Evolutionary conservation across 768 basidiomycete genomes (phyloP), one percentile per base, ranked within the genome.

Genomic region (Scleroderma citrinum): DNA sequence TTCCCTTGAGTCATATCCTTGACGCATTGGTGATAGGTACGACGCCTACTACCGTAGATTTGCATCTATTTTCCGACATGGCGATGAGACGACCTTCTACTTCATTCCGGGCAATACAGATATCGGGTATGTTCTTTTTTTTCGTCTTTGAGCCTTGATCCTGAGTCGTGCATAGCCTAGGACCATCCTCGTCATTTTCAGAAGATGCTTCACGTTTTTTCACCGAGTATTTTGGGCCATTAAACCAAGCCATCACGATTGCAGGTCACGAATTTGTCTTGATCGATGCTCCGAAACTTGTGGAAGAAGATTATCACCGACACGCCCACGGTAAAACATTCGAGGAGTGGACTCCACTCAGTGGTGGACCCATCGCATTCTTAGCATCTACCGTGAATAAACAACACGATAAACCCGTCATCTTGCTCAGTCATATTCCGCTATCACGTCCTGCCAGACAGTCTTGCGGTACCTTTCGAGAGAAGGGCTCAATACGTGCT

Each of bases 371-470:
- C 7, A 69, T 87, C 16, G 75, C 81, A 16, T 86, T 86, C 57
- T 72, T 87, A 5, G 74, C 73, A 44, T 70, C 71, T 21, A 56
- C 77, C 24, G 58, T 65, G 54, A 20, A 7, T 40, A 55, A 5
- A 13, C 17, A 4, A 16, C 14, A 39, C 40, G 16, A 57, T 34
- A 62, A 75, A 20, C 82, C 83, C 12, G 62, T 77, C 16, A 78
- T 95, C 44, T 67, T 97, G 21, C 74, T 97, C 49, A 85, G 78
- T 46, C 93, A 97, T 63, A 92, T 96, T 40, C 93, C 93, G 4
- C 72, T 96, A 14, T 80, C 80, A 7, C 76, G 93, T 31, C 77
- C 85, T 1, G 87, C 88, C 48, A 76, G 76, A 5, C 84, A 84
- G 7, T 69, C 73, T 0, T 96, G 93, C 57, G 93, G 93, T 14